These are phyloP conservation scores for Penicillium atrosanguineum DNA, from an alignment of 495 filamentous ascomycete species.

Conservation along the genomic window DNA sequence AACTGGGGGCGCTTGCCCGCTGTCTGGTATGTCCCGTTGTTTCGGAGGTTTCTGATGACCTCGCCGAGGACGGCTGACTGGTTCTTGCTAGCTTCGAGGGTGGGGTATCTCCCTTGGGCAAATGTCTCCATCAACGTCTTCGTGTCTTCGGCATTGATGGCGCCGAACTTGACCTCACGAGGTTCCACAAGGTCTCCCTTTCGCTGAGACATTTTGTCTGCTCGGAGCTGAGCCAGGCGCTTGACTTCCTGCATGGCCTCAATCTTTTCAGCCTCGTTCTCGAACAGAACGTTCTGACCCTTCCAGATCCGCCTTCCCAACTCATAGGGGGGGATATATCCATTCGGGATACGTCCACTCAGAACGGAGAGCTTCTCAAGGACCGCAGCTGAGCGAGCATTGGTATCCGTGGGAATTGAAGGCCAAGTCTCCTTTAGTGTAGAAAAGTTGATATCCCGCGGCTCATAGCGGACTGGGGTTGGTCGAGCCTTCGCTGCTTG, in stretches of 20 bases:
- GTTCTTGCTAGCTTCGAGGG: constrained; percentile 12
- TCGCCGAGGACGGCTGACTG: constrained; percentile 32
- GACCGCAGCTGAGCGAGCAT: constrained; percentile 31
- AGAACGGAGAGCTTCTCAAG: constrained; percentile 36
- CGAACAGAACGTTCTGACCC: constrained; percentile 42
- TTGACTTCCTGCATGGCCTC: constrained; percentile 37
- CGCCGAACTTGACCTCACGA: constrained; percentile 31
- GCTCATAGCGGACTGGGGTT: constrained; percentile 34
- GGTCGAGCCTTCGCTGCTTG: constrained; percentile 30
- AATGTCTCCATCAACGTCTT: constrained; percentile 67
- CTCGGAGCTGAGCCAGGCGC: constrained; percentile 34
- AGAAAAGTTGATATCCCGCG: constrained; percentile 26
- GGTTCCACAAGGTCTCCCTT: constrained; percentile 41
- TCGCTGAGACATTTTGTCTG: constrained; percentile 41
- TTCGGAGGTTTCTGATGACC: constrained; percentile 38
- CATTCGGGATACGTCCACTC: constrained; percentile 38
- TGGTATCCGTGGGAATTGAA: constrained; percentile 33
- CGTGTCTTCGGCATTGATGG: constrained; percentile 55
- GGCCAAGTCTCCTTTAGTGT: constrained; percentile 43
- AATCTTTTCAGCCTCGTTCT: constrained; percentile 36
- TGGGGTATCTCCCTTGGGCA: constrained; percentile 55
- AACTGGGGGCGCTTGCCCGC: constrained; percentile 41
- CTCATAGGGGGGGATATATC: constrained; percentile 38
- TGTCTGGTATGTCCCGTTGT: constrained; percentile 46
- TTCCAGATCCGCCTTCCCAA: constrained; percentile 40